Conservation (phyloP, 1,284 basidiomycete species). For the Peniophora sp. region DNA sequence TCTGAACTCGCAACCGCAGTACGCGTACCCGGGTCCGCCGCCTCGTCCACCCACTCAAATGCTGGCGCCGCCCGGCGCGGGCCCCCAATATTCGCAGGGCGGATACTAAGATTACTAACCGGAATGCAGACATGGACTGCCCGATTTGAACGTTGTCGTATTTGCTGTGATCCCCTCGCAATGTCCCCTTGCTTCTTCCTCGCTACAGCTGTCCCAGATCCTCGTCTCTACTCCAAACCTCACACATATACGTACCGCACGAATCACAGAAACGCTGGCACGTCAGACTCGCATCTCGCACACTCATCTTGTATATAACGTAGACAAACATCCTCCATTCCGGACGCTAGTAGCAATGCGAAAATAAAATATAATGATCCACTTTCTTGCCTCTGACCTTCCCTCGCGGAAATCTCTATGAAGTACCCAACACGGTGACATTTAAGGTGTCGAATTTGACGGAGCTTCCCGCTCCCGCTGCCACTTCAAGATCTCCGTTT, state of each 20-base stretch:
- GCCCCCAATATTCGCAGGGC: slow-evolving; percentile 3
- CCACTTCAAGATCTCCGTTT: slow-evolving; percentile 80
- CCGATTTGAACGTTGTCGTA: slow-evolving; percentile 9
- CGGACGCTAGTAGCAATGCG: too few species aligned
- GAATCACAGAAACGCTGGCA: too few species aligned
- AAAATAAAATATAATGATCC: too few species aligned
- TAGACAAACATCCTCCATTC: too few species aligned
- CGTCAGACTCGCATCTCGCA: too few species aligned
- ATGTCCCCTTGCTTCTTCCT: not conserved
- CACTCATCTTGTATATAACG: too few species aligned
- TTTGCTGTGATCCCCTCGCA: slow-evolving; percentile 12
- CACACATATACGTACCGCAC: too few species aligned
- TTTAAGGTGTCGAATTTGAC: too few species aligned
- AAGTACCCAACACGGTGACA: too few species aligned
- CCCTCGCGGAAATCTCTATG: too few species aligned
- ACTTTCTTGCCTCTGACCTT: too few species aligned
- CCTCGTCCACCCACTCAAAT: slow-evolving; percentile 24
- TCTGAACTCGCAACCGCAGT: slow-evolving; percentile 15
- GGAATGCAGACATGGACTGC: not conserved
- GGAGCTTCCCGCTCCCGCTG: slow-evolving; percentile 31
- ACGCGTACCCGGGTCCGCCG: slow-evolving; percentile 28
- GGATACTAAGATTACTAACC: slow-evolving; percentile 4
- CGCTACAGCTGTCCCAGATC: not conserved
- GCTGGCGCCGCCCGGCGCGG: slow-evolving; percentile 7
- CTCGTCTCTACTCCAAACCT: too few species aligned